These are phyloP conservation scores for Cymbopogon citratus DNA, from an alignment of 176 grass and related monocot species.

Conservation along the genomic window DNA sequence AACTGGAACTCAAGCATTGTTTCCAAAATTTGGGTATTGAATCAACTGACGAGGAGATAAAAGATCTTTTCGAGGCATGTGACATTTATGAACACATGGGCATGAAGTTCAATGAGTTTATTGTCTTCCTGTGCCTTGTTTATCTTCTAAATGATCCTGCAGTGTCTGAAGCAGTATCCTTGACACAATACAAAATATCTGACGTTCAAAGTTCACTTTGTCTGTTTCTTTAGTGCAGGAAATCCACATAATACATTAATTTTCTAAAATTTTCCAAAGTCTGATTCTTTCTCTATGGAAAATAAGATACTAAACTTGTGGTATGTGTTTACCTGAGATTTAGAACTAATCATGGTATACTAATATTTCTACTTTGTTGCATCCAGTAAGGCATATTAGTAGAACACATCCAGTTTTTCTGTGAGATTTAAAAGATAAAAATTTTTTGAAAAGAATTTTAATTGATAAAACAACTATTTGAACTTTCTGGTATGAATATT, in stretches of 20 bases:
- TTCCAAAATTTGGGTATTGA: conserved; percentile 83
- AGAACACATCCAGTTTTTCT: neutral
- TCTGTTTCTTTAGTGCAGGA: neutral
- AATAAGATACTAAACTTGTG: neutral
- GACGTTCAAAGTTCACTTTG: neutral
- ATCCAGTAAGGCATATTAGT: neutral
- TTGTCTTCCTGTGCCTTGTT: conserved; percentile 98
- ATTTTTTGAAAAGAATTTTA: neutral
- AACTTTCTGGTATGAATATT: neutral
- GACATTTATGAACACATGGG: conserved; percentile 88
- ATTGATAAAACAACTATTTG: neutral
- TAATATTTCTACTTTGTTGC: neutral
- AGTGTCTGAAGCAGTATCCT: conserved; percentile 87
- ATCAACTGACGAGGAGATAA: conserved; percentile 70
- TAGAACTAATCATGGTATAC: neutral
- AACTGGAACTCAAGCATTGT: conserved; percentile 70
- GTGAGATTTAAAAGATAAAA: no score
- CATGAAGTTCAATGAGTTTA: conserved; percentile 99
- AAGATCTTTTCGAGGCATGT: conserved; percentile 78
- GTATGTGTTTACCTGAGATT: conserved; percentile 4
- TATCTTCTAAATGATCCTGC: conserved; percentile 91
- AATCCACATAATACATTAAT: neutral
- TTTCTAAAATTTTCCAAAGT: neutral
- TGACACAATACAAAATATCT: neutral
- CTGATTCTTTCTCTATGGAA: neutral